Base-by-base conservation (phyloP, 2,329 filamentous ascomycete species). In the Lecanicillium sp. region DNA sequence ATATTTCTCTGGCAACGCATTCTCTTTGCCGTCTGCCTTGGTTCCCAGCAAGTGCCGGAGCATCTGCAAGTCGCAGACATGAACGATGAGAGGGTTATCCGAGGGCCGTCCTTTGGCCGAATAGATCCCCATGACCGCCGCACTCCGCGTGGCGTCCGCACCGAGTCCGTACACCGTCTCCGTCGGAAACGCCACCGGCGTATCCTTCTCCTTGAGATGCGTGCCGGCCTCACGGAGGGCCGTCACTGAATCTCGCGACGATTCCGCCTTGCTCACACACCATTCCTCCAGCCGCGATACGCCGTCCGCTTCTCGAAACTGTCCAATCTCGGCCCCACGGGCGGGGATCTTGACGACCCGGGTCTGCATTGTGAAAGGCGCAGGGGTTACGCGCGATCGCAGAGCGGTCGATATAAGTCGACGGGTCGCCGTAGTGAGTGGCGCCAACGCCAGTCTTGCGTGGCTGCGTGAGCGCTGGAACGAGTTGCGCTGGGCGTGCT, bases 91-190 rank as follows among this genome's bases (percentile, higher is more conserved):
- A 15, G 93, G 93, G 64, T 98, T 98, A 62, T 98, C 93, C 6
- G 86, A 86, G 3, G 93, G 93, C 48, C 93, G 73, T 48, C 89
- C 86, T 69, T 98, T 98, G 44, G 88, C 90, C 19, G 80, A 75
- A 66, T 93, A 98, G 56, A 98, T 98, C n/a, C 90, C 90, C 60
- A 78, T 82, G 6, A 97, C 91, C 2, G 91, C 86, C 20, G 71
- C 74, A 59, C 84, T 89, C 58, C 89, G 80, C 21, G 90, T 97
- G 10, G 93, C 93, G 69, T 97, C 93, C 12, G 93, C 93, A n/a
- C 90, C 93, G 7, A 98, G 77, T 0, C 93, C 93, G 63, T 98
- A 98, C 1, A 98, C 93, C 0, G 93, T 98, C 69, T 98, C 93
- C 0, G 93, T 98, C 1, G 93, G 93, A 62, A 98, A 98, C 1